Base-by-base conservation (phyloP, 176 grass and related monocot genomes). In the Aegilops speltoides region DNA sequence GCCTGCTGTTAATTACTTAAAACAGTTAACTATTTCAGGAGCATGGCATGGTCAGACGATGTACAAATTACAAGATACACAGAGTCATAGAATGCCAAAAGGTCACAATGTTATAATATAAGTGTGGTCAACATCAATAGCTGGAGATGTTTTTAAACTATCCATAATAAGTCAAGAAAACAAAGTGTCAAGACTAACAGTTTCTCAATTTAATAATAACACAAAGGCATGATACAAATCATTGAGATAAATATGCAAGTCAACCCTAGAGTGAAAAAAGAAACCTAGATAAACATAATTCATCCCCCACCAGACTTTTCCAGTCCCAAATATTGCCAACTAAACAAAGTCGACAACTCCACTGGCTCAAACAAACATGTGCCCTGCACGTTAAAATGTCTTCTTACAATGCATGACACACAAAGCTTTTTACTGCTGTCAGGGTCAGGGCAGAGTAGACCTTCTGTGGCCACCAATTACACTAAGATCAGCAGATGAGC, bases 251-350 rank as follows among this genome's bases (percentile, higher is more conserved):
- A 76, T 76, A 36, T 83, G 4, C 10, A 64, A 24, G 11, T 29
- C 10, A 64, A 19, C 24, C 52, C 48, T 14, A 17, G 52, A 13
- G 16, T 45, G 11, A 29, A 70, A 66, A 74, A 63, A 24, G 15
- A 20, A 24, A 25, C 14, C n/a, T 40, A 57, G n/a, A 85, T 57
- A 19, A 80, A 60, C 57, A 89, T 52, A 45, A 34, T 59, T 34
- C 59, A 85, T 81, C 43, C 8, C 32, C 32, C 34, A 28, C 22
- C 67, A 79, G 17, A 26, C 52, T 20, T 85, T 52, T 84, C 45
- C 25, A 76, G 26, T 19, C 66, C 56, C 76, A 84, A 89, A 50
- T 54, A 84, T 56, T 73, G 82, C n/a, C 41, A 80, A 22, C 38
- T 84, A 69, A 40, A 81, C 74, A 40, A 66, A 85, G 23, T 67